Base-by-base conservation (phyloP, 768 basidiomycete genomes). In the Scleroderma citrinum region DNA sequence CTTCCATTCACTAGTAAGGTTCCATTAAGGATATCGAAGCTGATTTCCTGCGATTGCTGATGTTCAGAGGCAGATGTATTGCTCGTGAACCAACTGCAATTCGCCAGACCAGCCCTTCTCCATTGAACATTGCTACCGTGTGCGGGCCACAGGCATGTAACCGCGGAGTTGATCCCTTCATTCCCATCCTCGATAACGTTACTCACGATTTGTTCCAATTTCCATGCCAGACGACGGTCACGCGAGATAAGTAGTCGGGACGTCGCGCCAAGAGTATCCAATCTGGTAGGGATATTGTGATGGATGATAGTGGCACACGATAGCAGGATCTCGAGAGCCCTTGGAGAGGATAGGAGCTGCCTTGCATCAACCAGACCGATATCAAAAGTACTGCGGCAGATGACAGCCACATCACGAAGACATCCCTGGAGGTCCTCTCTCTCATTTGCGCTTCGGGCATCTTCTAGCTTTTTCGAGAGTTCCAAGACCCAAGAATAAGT, bases 21-120 rank as follows among this genome's bases (percentile, higher is more conserved):
- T 10, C 76, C 76, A 14, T 64, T 54, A 3, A 77, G 51, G 1
- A 78, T 29, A 46, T 80, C 70, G n/a, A 74, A 59, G 43, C 70
- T 64, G 5, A 77, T 61, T 17, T n/a, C 41, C 40, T 69, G 69
- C 19, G 56, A 50, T 29, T 34, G 46, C 24, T 56, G 48, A 14
- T 38, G 49, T 1, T 29, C 14, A 4, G 44, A 44, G 1, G 48
- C 7, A 5, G 48, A 39, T 0, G 73, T 67, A 16, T 20, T 40
- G 16, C 59, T 63, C 7, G 39, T 48, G 12, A 70, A 10, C 69
- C 71, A 71, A 13, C 60, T 62, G 5, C 60, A 50, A 39, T 56
- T 60, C 2, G 65, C 59, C 5, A 12, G n/a, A 3, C 21, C 39
- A 16, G 60, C 19, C 13, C 26, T 42, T 0, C 14, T 24, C 71